A percentile compares a stretch with the other conserved stretches of the same genome.
Evolutionary conservation across 768 basidiomycete genomes (phyloP).

Genomic region (Lactarius sp.): DNA sequence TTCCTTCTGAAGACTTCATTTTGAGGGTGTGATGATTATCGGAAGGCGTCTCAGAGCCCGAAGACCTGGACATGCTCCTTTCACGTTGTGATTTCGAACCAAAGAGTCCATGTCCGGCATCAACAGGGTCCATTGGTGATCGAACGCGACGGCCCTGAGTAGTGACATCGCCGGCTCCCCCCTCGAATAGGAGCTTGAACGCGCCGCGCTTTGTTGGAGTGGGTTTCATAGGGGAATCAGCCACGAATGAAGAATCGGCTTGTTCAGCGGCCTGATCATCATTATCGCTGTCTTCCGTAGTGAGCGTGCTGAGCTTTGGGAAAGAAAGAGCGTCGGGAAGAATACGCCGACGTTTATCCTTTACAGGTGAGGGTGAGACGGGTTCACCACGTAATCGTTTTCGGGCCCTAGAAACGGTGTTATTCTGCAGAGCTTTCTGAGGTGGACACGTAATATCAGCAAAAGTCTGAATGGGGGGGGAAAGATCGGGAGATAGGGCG

Average conservation of each 20-base stretch:
- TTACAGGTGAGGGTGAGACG: constrained; percentile 77
- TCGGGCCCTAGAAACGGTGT: constrained; percentile 61
- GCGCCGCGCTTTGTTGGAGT: constrained; percentile 49
- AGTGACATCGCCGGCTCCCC: constrained; percentile 33
- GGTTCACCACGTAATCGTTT: constrained; percentile 80
- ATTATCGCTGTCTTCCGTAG: constrained; percentile 30
- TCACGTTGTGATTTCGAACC: constrained; percentile 24
- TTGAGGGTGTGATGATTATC: constrained; percentile 23
- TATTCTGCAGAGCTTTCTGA: constrained; percentile 23
- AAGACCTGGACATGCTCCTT: constrained; percentile 23
- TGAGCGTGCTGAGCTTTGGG: constrained; percentile 32
- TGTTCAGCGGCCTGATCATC: constrained; percentile 34
- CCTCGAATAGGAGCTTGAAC: constrained; percentile 67
- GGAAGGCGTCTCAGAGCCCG: constrained; percentile 16
- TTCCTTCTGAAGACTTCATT: constrained; percentile 20
- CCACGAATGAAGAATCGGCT: constrained; percentile 49
- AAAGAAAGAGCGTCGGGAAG: constrained; percentile 41
- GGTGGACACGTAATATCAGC: constrained; percentile 19
- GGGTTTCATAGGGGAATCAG: constrained; percentile 67
- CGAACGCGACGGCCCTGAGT: constrained; percentile 15
- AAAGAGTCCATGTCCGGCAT: constrained; percentile 12
- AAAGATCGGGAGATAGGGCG: constrained; percentile 39
- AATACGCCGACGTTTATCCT: constrained; percentile 65
- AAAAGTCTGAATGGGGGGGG: constrained; percentile 34
- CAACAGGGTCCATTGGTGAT: constrained; percentile 19